Evolutionary conservation across 441 rosid species (phyloP).

Genomic region (Aquilaria agallochum): DNA sequence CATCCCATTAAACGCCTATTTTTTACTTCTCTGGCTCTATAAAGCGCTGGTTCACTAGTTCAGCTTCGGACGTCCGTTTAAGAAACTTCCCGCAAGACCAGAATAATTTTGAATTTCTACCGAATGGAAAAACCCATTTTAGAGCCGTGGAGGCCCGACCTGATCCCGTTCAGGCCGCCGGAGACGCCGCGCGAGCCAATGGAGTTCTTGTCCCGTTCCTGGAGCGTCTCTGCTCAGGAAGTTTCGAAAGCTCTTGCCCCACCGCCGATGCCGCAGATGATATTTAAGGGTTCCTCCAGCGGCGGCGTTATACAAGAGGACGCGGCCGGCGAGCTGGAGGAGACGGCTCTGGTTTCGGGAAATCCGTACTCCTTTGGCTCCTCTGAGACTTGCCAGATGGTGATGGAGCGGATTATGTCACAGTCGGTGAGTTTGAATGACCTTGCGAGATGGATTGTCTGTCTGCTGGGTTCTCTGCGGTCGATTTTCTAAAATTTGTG

Average conservation of each 20-base stretch:
- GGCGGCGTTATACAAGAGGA: conserved; percentile 59
- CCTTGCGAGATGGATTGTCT: conserved; percentile 1
- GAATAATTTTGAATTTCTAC: neutral
- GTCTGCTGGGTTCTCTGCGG: neutral
- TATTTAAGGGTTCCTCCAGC: conserved; percentile 17
- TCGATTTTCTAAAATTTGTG: conserved; percentile 10
- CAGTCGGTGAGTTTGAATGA: conserved; percentile 69
- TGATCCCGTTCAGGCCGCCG: conserved; percentile 63
- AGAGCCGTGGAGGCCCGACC: conserved; percentile 60
- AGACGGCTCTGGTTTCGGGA: conserved; percentile 54
- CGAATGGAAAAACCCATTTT: conserved; percentile 41
- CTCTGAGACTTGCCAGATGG: conserved; percentile 90
- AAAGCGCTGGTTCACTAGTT: neutral
- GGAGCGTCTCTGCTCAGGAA: conserved; percentile 87
- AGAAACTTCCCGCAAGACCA: neutral
- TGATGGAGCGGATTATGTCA: conserved; percentile 93
- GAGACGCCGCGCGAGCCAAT: conserved; percentile 86
- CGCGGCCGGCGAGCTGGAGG: conserved; percentile 45
- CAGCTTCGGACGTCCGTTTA: neutral
- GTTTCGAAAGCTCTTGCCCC: conserved; percentile 76
- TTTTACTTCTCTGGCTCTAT: neutral
- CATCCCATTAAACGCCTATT: conserved; percentile 3
- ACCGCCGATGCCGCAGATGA: conserved; percentile 14
- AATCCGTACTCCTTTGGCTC: conserved; percentile 91
- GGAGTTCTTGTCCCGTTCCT: conserved; percentile 93